Evolutionary conservation across 2,329 filamentous ascomycete genomes (phyloP), one percentile per base, ranked within the genome.

Genomic region (Alternaria arborescens): DNA sequence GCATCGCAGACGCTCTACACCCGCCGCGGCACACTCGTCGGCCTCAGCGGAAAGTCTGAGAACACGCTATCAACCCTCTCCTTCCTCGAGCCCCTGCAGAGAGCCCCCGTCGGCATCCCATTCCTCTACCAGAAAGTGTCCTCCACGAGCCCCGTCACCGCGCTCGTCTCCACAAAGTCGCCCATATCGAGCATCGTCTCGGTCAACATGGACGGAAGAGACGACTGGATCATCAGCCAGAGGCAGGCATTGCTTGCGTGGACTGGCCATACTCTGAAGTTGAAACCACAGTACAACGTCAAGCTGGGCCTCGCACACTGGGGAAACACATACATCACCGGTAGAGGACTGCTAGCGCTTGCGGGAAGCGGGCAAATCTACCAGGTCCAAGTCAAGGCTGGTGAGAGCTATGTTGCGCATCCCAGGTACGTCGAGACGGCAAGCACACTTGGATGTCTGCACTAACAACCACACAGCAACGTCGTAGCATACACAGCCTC

Each of bases 1-100:
- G 92, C 95, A 42, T 98, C 94, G 32, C 94, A 98, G 79, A 91
- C 91, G 71, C 88, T 99, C 51, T 97, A 95, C 80, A 97, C 95
- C 22, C 88, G 94, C 70, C 89, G 93, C 72, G 96, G 96, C 55
- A 97, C 94, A 1, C 84, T 99, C 52, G 92, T 98, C 55, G 94
- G 91, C 47, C 87, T 98, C 61, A 92, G 91, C 71, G 95, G 95
- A 69, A 94, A 96, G 78, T 85, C 92, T 58, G 93, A 97, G 76
- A 96, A 96, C 86, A 90, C 92, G 16, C 87, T 96, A 79, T 98
- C 95, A 2, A 96, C 93, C 0, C 86, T 99, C 60, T 94, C 93
- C 44, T 80, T 97, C 52, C 87, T 98, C 56, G 91, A 93, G 61
- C 95, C 95, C 16, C 86, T 97, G 74, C 87, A 89, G 60, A 89